Percentiles rank a stretch among this genome's conserved stretches.
Evolutionary conservation across 768 basidiomycete genomes (phyloP).

Genomic region (Rhodotorula kratochvilovae): DNA sequence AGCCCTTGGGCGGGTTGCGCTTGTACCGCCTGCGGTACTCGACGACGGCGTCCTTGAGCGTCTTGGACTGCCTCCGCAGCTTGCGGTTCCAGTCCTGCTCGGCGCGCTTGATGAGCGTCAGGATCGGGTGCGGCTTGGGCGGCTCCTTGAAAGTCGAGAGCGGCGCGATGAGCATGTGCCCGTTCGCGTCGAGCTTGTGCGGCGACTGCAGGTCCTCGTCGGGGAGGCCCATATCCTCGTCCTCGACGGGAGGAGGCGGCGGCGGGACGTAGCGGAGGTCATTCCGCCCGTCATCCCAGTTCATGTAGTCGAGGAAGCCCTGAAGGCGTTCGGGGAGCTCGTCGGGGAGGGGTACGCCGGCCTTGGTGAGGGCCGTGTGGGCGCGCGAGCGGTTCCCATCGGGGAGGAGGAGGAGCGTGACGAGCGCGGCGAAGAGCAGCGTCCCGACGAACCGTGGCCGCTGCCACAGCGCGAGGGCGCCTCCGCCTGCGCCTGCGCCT

Average conservation of each 20-base stretch:
- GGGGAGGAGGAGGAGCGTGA: constrained; percentile 37
- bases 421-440: constrained; percentile 34
- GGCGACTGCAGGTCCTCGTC: constrained; percentile 28
- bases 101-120: constrained; percentile 75
- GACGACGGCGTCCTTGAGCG: constrained; percentile 67
- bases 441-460: constrained; percentile 30
- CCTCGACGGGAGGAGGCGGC: constrained; percentile 18
- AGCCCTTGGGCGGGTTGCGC: constrained; percentile 78
- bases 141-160: constrained; percentile 13
- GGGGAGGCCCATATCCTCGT: constrained; percentile 20
- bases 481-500: not conserved
- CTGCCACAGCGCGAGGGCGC: constrained; percentile 2
- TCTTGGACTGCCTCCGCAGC: constrained; percentile 70
- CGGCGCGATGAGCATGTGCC: constrained; percentile 38
- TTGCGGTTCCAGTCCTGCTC: constrained; percentile 65
- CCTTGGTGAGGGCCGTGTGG: constrained; percentile 37
- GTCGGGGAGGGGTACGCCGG: constrained; percentile 40
- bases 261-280: constrained; percentile 35
- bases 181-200: constrained; percentile 35
- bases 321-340: constrained; percentile 35
- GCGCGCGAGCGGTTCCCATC: constrained; percentile 35
- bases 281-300: constrained; percentile 34
- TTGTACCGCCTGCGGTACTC: constrained; percentile 77
- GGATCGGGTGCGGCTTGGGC: constrained; percentile 65
- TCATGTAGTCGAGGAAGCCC: constrained; percentile 31